Percentiles rank a stretch among this genome's conserved stretches.
phyloP scores from a whole-genome alignment of 441 rosid species.

The Gossypium schwendimanii region DNA sequence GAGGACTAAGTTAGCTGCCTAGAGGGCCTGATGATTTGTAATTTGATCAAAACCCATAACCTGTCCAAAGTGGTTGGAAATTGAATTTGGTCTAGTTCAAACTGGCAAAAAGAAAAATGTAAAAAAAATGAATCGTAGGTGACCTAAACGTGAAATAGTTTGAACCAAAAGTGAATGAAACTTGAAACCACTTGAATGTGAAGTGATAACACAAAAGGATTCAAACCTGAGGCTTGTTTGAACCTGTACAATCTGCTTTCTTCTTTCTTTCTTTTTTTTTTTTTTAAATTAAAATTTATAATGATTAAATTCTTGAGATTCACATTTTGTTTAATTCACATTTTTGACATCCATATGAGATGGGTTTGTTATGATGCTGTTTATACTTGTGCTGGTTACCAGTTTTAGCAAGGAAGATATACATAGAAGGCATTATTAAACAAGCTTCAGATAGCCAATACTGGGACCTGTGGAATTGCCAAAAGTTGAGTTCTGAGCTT shows the following conservation, averaged over 20 bases:
- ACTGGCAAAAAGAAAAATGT: not conserved
- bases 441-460: constrained; percentile 79
- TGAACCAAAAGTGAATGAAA: not conserved
- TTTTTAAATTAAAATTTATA: not conserved
- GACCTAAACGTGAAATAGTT: not conserved
- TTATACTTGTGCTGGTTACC: constrained; percentile 26
- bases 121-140: not conserved
- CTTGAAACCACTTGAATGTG: not conserved
- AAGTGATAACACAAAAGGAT: not conserved
- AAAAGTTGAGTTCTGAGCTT: constrained; percentile 73
- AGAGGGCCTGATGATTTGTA: not conserved
- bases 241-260: not conserved
- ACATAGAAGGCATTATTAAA: constrained; percentile 69
- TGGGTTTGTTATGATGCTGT: constrained; percentile 3
- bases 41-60: not conserved
- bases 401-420: constrained; percentile 78
- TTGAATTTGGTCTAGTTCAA: not conserved
- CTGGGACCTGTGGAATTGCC: constrained; percentile 89
- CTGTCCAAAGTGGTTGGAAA: not conserved
- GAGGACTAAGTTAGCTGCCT: not conserved
- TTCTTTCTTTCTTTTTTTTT: too few species aligned
- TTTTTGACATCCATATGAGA: not conserved
- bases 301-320: not conserved
- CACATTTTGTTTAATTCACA: not conserved
- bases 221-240: not conserved